These are phyloP conservation scores for Fusarium concolor DNA, from an alignment of 2,329 filamentous ascomycete species.

Conservation along the genomic window DNA sequence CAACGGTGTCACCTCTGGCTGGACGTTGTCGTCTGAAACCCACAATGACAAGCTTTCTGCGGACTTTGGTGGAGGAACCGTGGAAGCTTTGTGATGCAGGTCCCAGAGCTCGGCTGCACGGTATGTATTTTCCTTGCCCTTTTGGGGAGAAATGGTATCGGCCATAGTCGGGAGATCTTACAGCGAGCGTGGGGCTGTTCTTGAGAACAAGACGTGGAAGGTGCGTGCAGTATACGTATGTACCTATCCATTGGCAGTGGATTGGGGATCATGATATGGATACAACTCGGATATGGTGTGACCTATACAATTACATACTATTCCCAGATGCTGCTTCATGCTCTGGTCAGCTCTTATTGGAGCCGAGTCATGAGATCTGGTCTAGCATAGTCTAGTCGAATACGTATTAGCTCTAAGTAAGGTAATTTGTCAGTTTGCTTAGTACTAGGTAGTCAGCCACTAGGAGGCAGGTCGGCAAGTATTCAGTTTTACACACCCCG, in stretches of 20 bases:
- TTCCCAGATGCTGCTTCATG: conserved; percentile 22
- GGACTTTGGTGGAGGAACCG: conserved; percentile 15
- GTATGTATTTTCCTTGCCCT: conserved; percentile 49
- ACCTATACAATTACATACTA: conserved; percentile 27
- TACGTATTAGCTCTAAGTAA: background rate
- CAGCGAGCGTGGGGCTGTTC: conserved; percentile 26
- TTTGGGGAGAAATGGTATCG: conserved; percentile 45
- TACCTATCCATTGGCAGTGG: background rate
- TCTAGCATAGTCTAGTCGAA: conserved; percentile 15
- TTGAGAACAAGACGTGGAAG: background rate
- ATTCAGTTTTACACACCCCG: background rate
- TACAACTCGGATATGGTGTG: conserved; percentile 21
- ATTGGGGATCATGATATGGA: conserved; percentile 20
- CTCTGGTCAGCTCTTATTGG: conserved; percentile 20
- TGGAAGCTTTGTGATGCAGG: conserved; percentile 40
- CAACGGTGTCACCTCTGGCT: conserved; percentile 41
- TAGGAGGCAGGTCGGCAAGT: background rate
- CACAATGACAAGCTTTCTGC: conserved; percentile 43
- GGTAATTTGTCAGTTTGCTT: background rate
- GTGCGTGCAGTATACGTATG: conserved; percentile 7
- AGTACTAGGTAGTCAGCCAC: no score
- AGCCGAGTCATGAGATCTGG: conserved; percentile 41
- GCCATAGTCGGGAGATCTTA: conserved; percentile 37
- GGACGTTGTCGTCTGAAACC: conserved; percentile 23
- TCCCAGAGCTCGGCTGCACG: conserved; percentile 48